These are phyloP conservation scores for Geranium rotundifolium DNA, from an alignment of 345 rosid species.

Conservation along the genomic window DNA sequence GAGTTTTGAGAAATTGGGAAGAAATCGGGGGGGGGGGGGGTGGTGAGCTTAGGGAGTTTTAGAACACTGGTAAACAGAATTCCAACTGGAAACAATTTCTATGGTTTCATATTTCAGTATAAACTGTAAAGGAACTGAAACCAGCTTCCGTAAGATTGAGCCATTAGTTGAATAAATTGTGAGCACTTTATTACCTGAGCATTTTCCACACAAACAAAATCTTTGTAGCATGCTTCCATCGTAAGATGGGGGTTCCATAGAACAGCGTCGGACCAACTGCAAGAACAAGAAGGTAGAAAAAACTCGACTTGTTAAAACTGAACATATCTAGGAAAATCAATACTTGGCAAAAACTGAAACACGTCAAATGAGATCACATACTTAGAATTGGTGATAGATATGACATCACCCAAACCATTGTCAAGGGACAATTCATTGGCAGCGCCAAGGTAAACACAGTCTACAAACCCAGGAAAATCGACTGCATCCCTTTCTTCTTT, in stretches of 20 bases:
- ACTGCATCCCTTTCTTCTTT: conserved; percentile 78
- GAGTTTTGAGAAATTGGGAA: too few relatives aligned
- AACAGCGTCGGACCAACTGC: conserved; percentile 92
- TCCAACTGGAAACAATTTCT: too few relatives aligned
- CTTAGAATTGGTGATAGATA: conserved; percentile 64
- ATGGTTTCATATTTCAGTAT: too few relatives aligned
- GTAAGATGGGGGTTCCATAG: conserved; percentile 84
- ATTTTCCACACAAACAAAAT: conserved; percentile 84
- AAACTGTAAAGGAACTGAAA: too few relatives aligned
- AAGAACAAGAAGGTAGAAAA: conserved; percentile 12
- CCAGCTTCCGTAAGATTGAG: background rate
- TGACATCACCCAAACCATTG: conserved; percentile 74
- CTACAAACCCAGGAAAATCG: conserved; percentile 84
- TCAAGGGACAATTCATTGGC: conserved; percentile 49
- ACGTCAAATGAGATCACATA: conserved; percentile 10
- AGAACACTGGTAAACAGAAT: too few relatives aligned
- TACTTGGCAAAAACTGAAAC: too few relatives aligned
- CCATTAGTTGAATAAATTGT: background rate
- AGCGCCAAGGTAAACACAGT: conserved; percentile 71
- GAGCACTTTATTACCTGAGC: conserved; percentile 47
- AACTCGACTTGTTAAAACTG: background rate
- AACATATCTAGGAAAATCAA: too few relatives aligned
- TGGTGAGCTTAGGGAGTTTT: too few relatives aligned
- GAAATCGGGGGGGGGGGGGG: too few relatives aligned
- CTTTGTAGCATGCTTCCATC: conserved; percentile 92